phyloP scores from a whole-genome alignment of 2,329 filamentous ascomycete species.

The Talaromyces amestolkiae region DNA sequence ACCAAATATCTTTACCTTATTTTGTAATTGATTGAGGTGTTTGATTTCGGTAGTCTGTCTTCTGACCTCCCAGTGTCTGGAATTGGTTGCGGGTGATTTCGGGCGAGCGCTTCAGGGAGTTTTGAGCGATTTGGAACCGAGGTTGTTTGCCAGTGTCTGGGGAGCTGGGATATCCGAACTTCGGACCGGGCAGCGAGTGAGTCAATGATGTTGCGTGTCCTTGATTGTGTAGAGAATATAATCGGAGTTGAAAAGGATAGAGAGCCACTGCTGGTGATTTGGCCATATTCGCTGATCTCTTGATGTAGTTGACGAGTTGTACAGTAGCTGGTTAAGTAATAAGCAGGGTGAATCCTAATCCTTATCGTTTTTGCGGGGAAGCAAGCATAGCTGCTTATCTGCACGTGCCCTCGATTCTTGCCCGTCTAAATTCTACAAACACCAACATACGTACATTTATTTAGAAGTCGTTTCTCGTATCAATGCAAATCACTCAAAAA shows the following conservation, averaged over 20 bases:
- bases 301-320: not conserved
- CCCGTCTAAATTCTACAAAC: not conserved
- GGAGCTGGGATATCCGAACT: conserved; percentile 5
- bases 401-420: conserved; percentile 15
- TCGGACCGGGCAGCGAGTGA: conserved; percentile 1
- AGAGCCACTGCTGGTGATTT: not conserved
- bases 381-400: conserved; percentile 9
- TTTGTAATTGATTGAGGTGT: not conserved
- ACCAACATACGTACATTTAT: not conserved
- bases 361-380: conserved; percentile 19
- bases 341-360: not conserved
- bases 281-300: not conserved
- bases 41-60: not conserved
- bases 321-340: too few relatives aligned
- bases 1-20: not conserved
- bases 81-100: conserved; percentile 14
- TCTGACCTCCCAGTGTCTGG: not conserved
- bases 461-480: not conserved
- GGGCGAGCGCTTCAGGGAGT: not conserved
- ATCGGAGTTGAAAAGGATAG: not conserved
- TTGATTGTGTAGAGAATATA: not conserved
- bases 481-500: not conserved
- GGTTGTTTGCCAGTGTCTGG: conserved; percentile 6
- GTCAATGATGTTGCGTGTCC: not conserved
- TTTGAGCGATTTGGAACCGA: conserved; percentile 11